A percentile compares a stretch with the other conserved stretches of the same genome.
Evolutionary conservation across 2,329 filamentous ascomycete species (phyloP).

Genomic region (Cordyceps militaris): DNA sequence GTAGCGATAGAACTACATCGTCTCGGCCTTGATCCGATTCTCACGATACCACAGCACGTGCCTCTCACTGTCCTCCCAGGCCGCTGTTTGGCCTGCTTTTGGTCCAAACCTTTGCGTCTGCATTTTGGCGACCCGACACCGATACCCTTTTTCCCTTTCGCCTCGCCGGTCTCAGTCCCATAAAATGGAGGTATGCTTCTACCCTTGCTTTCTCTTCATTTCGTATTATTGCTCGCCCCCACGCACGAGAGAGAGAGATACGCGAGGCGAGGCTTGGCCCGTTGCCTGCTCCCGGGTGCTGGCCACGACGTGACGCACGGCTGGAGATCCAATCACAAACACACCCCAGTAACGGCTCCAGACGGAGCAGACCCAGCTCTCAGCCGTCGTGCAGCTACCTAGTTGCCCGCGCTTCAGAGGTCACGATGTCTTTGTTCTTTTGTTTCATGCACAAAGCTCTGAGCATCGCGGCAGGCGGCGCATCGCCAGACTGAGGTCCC

Average conservation of each 20-base stretch:
- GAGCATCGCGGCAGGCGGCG: not conserved
- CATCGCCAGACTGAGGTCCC: not conserved
- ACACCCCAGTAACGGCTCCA: slow-evolving; percentile 6
- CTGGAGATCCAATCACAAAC: slow-evolving; percentile 9
- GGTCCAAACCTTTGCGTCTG: not conserved
- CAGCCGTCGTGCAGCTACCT: not conserved
- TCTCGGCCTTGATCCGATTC: not conserved
- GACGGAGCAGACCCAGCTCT: not conserved
- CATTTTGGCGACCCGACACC: not conserved
- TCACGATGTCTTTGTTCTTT: not conserved
- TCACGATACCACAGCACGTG: not conserved
- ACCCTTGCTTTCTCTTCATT: not conserved
- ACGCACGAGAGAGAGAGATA: not conserved
- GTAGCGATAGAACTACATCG: not conserved
- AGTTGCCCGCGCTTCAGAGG: not conserved
- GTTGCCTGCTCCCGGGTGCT: not conserved
- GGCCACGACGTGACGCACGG: slow-evolving; percentile 5
- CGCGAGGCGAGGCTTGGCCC: not conserved
- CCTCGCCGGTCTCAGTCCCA: not conserved
- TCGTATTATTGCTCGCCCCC: not conserved
- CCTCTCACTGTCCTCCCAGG: slow-evolving; percentile 6
- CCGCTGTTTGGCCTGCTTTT: slow-evolving; percentile 15
- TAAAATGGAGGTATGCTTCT: slow-evolving; percentile 15
- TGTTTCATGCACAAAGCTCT: not conserved
- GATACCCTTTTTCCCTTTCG: not conserved